Evolutionary conservation across 2,329 filamentous ascomycete genomes (phyloP).

Genomic region (Pyrenophora graminea): DNA sequence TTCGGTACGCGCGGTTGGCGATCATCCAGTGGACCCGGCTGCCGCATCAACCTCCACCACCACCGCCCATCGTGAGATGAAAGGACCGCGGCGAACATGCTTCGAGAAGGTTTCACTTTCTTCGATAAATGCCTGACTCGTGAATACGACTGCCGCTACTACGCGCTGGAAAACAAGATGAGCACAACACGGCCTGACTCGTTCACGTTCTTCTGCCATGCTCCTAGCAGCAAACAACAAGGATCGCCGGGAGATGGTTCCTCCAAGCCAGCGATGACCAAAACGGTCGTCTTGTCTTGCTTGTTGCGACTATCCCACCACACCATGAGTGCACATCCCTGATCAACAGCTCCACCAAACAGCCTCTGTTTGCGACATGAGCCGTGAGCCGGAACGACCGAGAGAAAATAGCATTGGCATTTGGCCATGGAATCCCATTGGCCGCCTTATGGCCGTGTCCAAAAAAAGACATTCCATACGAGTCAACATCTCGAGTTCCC

Average conservation of each 20-base stretch:
- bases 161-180: background rate
- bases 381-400: slow-evolving; percentile 4
- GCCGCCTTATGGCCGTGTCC: slow-evolving; percentile 7
- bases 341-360: background rate
- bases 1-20: slow-evolving; percentile 31
- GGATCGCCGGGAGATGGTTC: slow-evolving; percentile 5
- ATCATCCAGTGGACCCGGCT: slow-evolving; percentile 35
- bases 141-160: background rate
- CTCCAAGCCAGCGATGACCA: slow-evolving; percentile 10
- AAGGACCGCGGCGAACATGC: slow-evolving; percentile 31
- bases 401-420: slow-evolving; percentile 1
- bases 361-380: background rate
- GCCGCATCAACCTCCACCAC: slow-evolving; percentile 21
- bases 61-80: slow-evolving; percentile 24
- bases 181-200: background rate
- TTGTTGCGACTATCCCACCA: slow-evolving; percentile 9
- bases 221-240: slow-evolving; percentile 3
- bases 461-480: slow-evolving; percentile 4
- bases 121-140: slow-evolving; percentile 21
- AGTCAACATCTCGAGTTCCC: slow-evolving; percentile 7
- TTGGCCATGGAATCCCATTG: background rate
- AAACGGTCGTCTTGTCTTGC: slow-evolving; percentile 21
- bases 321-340: background rate
- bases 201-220: background rate
- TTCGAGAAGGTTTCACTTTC: slow-evolving; percentile 38